Percentiles rank a stretch among this genome's conserved stretches.
phyloP scores from a whole-genome alignment of 2,329 filamentous ascomycete species.

The Pseudocercospora fuligena region DNA sequence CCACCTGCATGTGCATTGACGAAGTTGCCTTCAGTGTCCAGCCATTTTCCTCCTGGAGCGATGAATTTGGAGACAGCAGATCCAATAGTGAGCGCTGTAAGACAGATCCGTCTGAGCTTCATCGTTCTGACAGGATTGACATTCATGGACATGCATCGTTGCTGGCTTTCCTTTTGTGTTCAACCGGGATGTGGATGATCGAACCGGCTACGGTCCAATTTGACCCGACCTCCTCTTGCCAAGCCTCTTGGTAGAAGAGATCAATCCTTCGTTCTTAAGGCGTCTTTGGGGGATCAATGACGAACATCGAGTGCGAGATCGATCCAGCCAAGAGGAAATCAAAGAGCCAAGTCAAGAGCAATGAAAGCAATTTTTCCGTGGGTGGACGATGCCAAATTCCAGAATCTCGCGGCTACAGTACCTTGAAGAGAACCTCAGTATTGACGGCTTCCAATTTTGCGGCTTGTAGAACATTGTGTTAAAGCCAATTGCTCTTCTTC shows the following conservation, averaged over 20 bases:
- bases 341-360: not conserved
- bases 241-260: not conserved
- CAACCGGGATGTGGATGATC: not conserved
- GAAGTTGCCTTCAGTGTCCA: conserved; percentile 63
- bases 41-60: conserved; percentile 65
- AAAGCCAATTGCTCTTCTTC: not conserved
- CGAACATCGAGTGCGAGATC: not conserved
- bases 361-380: not conserved
- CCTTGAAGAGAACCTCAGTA: not conserved
- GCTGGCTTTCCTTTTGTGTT: not conserved
- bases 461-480: not conserved
- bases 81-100: not conserved
- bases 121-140: not conserved
- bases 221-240: conserved; percentile 5
- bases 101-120: not conserved
- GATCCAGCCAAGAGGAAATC: not conserved
- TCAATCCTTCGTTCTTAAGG: not conserved
- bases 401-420: not conserved
- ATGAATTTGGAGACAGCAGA: conserved; percentile 57
- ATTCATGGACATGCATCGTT: not conserved
- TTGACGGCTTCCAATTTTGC: not conserved
- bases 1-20: conserved; percentile 67
- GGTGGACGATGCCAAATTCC: not conserved
- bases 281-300: not conserved
- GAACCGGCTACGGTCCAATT: not conserved